Evolutionary conservation across 2,329 filamentous ascomycete species (phyloP).

Genomic region (Emydomyces testavorans): DNA sequence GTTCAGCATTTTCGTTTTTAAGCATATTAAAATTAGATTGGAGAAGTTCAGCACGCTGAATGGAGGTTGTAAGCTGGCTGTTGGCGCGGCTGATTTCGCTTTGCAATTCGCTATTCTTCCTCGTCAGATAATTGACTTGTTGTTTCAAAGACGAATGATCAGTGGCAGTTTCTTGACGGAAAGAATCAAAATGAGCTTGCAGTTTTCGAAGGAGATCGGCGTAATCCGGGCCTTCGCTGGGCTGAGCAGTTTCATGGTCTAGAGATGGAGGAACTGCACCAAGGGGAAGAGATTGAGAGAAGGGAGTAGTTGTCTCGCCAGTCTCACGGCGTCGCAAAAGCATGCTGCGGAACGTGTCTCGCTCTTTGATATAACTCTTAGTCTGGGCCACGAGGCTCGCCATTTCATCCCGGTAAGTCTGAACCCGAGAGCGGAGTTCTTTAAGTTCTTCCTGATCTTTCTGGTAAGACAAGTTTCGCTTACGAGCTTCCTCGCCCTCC

Average conservation of each 20-base stretch:
- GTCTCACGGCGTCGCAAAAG: constrained; percentile 63
- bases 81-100: constrained; percentile 67
- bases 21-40: constrained; percentile 76
- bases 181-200: constrained; percentile 79
- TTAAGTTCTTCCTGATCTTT: constrained; percentile 59
- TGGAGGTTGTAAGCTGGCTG: constrained; percentile 70
- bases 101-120: constrained; percentile 72
- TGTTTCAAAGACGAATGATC: constrained; percentile 74
- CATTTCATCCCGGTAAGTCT: constrained; percentile 74
- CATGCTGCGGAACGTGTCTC: constrained; percentile 95
- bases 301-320: constrained; percentile 50
- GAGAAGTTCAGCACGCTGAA: constrained; percentile 77
- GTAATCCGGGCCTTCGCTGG: constrained; percentile 55
- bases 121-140: constrained; percentile 68
- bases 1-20: constrained; percentile 70
- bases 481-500: constrained; percentile 76
- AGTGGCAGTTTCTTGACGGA: constrained; percentile 70
- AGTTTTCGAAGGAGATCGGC: constrained; percentile 72
- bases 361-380: constrained; percentile 87
- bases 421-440: constrained; percentile 58
- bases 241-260: constrained; percentile 39
- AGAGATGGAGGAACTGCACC: constrained; percentile 39
- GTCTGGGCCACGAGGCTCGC: constrained; percentile 69
- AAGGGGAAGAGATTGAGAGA: constrained; percentile 59
- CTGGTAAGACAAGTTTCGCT: constrained; percentile 43